Percentiles rank a stretch among this genome's conserved stretches.
Conservation (phyloP, 2,329 filamentous ascomycete genomes). For the Sporothrix dimorphospora region DNA sequence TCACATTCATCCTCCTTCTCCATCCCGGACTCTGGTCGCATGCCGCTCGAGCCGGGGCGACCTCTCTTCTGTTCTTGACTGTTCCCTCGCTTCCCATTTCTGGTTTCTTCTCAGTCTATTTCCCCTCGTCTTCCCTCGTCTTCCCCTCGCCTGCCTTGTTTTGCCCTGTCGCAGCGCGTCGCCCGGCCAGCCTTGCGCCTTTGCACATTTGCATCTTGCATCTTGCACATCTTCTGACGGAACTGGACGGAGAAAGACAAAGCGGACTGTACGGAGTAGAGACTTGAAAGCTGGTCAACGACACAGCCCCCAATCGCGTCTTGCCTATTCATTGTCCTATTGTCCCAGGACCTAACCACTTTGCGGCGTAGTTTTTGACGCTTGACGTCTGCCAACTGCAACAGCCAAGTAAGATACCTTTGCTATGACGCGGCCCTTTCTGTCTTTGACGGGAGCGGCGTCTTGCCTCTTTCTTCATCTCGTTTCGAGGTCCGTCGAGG, state of each 20-base stretch:
- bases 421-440: background rate
- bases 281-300: background rate
- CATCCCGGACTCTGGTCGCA: background rate
- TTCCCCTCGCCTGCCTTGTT: background rate
- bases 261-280: background rate
- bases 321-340: background rate
- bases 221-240: too few relatives aligned
- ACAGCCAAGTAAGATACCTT: background rate
- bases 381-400: background rate
- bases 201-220: too few relatives aligned
- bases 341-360: background rate
- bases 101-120: background rate
- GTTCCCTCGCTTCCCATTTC: background rate
- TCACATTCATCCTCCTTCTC: background rate
- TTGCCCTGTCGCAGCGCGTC: background rate
- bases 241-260: too few relatives aligned
- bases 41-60: slow-evolving; percentile 18
- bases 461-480: background rate
- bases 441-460: background rate
- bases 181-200: background rate
- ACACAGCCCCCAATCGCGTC: background rate
- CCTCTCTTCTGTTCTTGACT: background rate
- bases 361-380: background rate
- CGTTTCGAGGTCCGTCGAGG: too few relatives aligned
- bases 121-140: too few relatives aligned